Evolutionary conservation across 2,329 filamentous ascomycete species (phyloP), one percentile per base, ranked within the genome.

Genomic region (Daldinia eschscholtzii): DNA sequence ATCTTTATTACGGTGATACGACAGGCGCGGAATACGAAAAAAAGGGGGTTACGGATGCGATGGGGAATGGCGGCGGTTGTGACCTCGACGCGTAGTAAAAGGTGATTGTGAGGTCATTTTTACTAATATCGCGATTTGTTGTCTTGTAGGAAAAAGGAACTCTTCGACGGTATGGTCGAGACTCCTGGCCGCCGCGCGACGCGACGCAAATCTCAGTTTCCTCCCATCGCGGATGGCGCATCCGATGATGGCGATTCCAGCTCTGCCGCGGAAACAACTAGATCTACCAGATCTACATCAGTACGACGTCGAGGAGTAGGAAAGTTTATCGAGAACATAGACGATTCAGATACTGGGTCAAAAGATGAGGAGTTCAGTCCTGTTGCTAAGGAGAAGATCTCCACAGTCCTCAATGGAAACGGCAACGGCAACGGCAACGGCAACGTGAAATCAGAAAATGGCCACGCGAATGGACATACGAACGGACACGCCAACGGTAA

Each of bases 121-220:
- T 50, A 26, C 65, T 67, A 48, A 69, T 57, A 30, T 18, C n/a
- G 15, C 3, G 37, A 41, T 35, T 30, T 50, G 7, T 20, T 1
- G n/a, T 39, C 35, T 39, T 48, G n/a, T 61, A 89, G 87, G 72
- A 89, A 89, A 79, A 88, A 87, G 79, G 87, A 88, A 76, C 84
- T 87, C 65, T 89, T 88, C 73, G 83, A 87, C 39, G 87, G 87
- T 73, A 88, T 89, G 87, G 80, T 89, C 67, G 86, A 88, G 77
- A 89, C 87, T 7, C 86, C 87, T 28, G 73, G 79, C 46, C 85
- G 84, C 48, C 79, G 81, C 48, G 81, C 82, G 65, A 80, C 81
- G 52, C 83, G 85, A 74, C 84, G 86, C 73, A 87, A 86, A 75
- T 82, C 85, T 9, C 83, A 83, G 26, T 80, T 84, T 57, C 79